Conservation (phyloP, 2,329 filamentous ascomycete genomes). For the Madurella fahalii region DNA sequence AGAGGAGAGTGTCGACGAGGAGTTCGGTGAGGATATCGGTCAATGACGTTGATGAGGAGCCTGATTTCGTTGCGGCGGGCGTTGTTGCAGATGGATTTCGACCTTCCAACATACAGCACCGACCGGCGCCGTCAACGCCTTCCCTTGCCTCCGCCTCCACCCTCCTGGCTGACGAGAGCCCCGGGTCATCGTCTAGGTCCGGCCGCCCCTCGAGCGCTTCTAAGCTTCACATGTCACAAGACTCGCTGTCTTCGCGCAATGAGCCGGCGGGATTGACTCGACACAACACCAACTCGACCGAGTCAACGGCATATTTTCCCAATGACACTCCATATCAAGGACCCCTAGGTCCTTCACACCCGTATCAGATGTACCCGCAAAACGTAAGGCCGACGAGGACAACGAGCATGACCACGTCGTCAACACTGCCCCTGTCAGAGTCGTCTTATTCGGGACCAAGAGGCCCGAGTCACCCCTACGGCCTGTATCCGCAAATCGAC, state of each 20-base stretch:
- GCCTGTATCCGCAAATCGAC: constrained; percentile 79
- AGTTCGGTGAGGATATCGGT: constrained; percentile 39
- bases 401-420: constrained; percentile 59
- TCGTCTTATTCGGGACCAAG: constrained; percentile 55
- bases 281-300: constrained; percentile 34
- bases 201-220: constrained; percentile 50
- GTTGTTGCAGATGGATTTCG: constrained; percentile 52
- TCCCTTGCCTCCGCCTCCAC: constrained; percentile 26
- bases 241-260: constrained; percentile 46
- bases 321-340: constrained; percentile 65
- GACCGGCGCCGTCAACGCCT: constrained; percentile 20
- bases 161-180: constrained; percentile 11
- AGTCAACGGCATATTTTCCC: constrained; percentile 35
- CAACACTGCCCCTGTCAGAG: constrained; percentile 34
- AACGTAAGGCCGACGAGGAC: constrained; percentile 69
- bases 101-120: constrained; percentile 29
- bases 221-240: constrained; percentile 47
- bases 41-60: constrained; percentile 39
- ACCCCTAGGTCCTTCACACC: constrained; percentile 71
- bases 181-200: constrained; percentile 29
- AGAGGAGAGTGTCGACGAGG: constrained; percentile 42
- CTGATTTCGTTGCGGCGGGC: constrained; percentile 47
- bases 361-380: constrained; percentile 81
- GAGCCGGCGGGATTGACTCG: constrained; percentile 22
- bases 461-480: constrained; percentile 79